These are phyloP conservation scores for Metschnikowia bowlesiae DNA, from an alignment of 805 yeast species.

Conservation along the genomic window DNA sequence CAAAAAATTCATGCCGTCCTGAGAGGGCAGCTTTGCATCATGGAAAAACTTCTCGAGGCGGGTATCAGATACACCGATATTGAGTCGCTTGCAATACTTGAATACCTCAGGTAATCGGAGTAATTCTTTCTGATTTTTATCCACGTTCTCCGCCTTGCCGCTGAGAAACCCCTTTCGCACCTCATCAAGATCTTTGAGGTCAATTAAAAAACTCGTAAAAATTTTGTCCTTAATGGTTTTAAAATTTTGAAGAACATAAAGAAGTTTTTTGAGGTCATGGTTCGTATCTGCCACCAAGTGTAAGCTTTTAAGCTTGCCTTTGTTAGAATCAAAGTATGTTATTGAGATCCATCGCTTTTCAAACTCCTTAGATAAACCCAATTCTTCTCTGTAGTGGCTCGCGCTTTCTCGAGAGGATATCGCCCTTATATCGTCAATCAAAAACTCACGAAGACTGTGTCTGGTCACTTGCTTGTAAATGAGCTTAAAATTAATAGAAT, in stretches of 20 bases:
- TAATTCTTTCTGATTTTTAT: slow-evolving; percentile 23
- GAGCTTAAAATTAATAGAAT: slow-evolving; percentile 50
- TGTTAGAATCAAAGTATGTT: slow-evolving; percentile 58
- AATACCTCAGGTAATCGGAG: slow-evolving; percentile 65
- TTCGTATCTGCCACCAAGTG: slow-evolving; percentile 71
- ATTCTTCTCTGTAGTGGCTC: slow-evolving; percentile 79
- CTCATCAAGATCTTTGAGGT: slow-evolving; percentile 34
- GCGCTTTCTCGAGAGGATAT: slow-evolving; percentile 68
- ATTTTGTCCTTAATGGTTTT: slow-evolving; percentile 57
- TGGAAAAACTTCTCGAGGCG: slow-evolving; percentile 49
- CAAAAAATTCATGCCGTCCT: slow-evolving; percentile 50
- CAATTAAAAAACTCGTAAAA: slow-evolving; percentile 49
- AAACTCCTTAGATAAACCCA: slow-evolving; percentile 63
- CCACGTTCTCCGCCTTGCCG: slow-evolving; percentile 17
- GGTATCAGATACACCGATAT: slow-evolving; percentile 62
- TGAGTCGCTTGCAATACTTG: slow-evolving; percentile 60
- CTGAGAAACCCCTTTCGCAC: slow-evolving; percentile 23
- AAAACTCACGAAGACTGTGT: slow-evolving; percentile 23
- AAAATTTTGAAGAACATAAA: slow-evolving; percentile 54
- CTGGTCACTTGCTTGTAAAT: slow-evolving; percentile 40
- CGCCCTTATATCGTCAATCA: slow-evolving; percentile 60
- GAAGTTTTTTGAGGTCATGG: slow-evolving; percentile 54
- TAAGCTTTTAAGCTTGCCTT: slow-evolving; percentile 66
- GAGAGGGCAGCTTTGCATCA: slow-evolving; percentile 29
- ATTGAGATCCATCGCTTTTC: slow-evolving; percentile 76